phyloP scores from a whole-genome alignment of 805 yeast genomes.

The Allodekkera sacchari region DNA sequence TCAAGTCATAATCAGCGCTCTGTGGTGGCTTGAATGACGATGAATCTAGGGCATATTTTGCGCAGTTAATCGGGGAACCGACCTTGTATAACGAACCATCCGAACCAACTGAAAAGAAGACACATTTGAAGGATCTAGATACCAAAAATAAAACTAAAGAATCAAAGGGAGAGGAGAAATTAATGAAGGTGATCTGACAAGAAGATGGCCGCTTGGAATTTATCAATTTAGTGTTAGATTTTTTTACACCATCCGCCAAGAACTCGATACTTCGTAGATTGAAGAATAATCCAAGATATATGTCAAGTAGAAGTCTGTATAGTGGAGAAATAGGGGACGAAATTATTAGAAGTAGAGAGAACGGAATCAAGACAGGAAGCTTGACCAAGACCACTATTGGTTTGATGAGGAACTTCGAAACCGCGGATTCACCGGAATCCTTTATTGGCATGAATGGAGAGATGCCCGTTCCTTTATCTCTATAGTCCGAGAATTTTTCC shows the following conservation, averaged over 20 bases:
- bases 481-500: slow-evolving; percentile 80
- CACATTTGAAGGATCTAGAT: slow-evolving; percentile 6
- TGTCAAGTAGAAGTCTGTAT: slow-evolving; percentile 8
- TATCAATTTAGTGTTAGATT: slow-evolving; percentile 29
- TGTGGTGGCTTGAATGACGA: slow-evolving; percentile 6
- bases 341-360: slow-evolving; percentile 6
- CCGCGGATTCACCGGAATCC: slow-evolving; percentile 10
- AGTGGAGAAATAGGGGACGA: slow-evolving; percentile 9
- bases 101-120: slow-evolving; percentile 13
- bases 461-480: slow-evolving; percentile 91
- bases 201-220: slow-evolving; percentile 26
- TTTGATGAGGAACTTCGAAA: slow-evolving; percentile 5
- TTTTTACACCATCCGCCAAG: slow-evolving; percentile 42
- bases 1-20: slow-evolving; percentile 8
- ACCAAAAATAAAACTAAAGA: slow-evolving; percentile 27
- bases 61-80: slow-evolving; percentile 8
- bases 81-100: slow-evolving; percentile 6
- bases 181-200: slow-evolving; percentile 47
- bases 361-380: slow-evolving; percentile 17
- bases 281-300: slow-evolving; percentile 27
- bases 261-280: slow-evolving; percentile 20
- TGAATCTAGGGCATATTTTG: slow-evolving; percentile 14
- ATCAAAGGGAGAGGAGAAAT: slow-evolving; percentile 55
- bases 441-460: slow-evolving; percentile 71
- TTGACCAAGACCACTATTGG: slow-evolving; percentile 10